These are phyloP conservation scores for Wallacemonas sp. DNA, from an alignment of 208 protist species.

Conservation along the genomic window DNA sequence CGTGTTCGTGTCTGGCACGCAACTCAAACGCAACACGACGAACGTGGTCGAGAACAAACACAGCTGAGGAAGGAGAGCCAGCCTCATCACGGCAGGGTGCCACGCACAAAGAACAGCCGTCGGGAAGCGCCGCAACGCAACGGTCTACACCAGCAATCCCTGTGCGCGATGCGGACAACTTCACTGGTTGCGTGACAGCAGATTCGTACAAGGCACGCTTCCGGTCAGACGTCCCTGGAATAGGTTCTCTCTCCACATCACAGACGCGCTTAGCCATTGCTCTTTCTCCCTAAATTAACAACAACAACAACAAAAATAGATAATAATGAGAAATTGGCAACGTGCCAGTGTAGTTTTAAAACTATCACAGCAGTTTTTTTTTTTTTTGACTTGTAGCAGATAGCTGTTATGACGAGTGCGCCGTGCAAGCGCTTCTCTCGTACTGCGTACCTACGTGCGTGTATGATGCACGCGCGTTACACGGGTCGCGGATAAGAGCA, in stretches of 20 bases:
- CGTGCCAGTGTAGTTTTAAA: not conserved
- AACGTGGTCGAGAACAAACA: constrained; percentile 9
- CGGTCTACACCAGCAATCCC: not conserved
- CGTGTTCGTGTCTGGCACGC: no score
- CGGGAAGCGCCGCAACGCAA: not conserved
- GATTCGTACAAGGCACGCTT: constrained; percentile 1
- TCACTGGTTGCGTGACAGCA: not conserved
- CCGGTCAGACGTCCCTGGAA: not conserved
- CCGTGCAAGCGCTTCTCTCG: no score
- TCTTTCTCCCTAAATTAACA: no score
- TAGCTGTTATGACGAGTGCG: no score
- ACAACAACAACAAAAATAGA: constrained; percentile 6
- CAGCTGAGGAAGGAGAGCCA: not conserved
- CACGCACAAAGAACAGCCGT: constrained; percentile 8
- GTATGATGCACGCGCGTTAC: no score
- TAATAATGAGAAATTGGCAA: not conserved
- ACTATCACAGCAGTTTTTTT: not conserved
- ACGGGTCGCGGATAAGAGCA: not conserved
- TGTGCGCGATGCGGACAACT: not conserved
- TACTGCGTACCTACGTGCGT: no score
- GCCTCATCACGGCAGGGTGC: not conserved
- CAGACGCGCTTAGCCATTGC: constrained; percentile 1
- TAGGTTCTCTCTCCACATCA: not conserved
- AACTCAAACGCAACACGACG: constrained; percentile 3
- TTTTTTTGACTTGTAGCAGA: no score